Evolutionary conservation across 2,329 filamentous ascomycete species (phyloP).

Genomic region (Botryotinia globosa): DNA sequence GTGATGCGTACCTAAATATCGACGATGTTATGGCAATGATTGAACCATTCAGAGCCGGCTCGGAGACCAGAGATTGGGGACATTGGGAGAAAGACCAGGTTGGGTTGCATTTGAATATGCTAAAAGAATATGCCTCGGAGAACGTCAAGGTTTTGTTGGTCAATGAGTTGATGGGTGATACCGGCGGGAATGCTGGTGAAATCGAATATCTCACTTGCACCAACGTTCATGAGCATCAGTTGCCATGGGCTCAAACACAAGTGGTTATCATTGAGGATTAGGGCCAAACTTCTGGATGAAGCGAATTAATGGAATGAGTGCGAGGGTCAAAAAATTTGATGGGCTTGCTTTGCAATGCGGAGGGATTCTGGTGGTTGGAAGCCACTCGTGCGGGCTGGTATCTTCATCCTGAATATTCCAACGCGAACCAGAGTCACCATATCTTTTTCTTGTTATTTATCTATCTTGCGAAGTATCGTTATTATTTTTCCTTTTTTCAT

Average conservation of each 20-base stretch:
- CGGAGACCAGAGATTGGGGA: background rate
- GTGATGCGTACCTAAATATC: constrained; percentile 28
- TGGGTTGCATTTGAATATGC: constrained; percentile 24
- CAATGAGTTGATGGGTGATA: constrained; percentile 31
- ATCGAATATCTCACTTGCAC: constrained; percentile 33
- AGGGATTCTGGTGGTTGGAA: background rate
- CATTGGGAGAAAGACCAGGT: constrained; percentile 17
- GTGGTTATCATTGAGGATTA: background rate
- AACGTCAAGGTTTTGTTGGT: constrained; percentile 24
- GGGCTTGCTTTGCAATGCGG: background rate
- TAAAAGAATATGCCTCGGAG: constrained; percentile 30
- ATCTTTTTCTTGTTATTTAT: background rate
- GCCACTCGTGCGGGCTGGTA: background rate
- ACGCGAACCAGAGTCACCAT: background rate
- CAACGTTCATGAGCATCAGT: constrained; percentile 26
- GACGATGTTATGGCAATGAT: constrained; percentile 8
- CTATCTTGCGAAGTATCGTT: constrained; percentile 2
- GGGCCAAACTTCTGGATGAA: background rate
- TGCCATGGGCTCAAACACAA: constrained; percentile 27
- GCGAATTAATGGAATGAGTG: background rate
- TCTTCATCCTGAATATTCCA: background rate
- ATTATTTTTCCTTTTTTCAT: background rate
- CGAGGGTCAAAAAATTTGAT: no score
- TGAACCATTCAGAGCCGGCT: background rate
- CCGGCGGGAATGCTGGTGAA: constrained; percentile 16